Base-by-base conservation (phyloP, 306 rosid species). In the Lupinus albus region DNA sequence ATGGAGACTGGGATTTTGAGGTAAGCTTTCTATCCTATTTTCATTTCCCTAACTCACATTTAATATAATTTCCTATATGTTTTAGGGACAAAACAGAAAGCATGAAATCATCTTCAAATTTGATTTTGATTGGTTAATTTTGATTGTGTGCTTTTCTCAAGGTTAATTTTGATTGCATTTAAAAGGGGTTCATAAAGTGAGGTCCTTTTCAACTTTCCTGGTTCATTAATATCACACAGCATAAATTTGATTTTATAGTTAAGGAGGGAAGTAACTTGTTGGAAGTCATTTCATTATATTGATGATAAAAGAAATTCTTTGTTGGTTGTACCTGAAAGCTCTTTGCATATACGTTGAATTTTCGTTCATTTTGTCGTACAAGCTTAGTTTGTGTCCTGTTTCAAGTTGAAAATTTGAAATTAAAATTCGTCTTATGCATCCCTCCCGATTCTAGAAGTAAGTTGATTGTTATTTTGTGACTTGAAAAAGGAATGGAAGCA, bases 1-100 rank as follows among this genome's bases (percentile, higher is more conserved):
- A 88, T 74, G 84, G 87, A 21, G 91, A 84, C 3, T 93, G 99
- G 99, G 83, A 88, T 79, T 88, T 93, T 74, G 94, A 93, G 96
- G 99, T 90, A 61, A 49, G 64, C 64, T 25, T 42, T 11, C 25
- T 10, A 39, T 46, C 35, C 33, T 64, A n/a, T 35, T 63, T 44
- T 60, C 18, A 11, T 62, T 64, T 44, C 11, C 30, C 33, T 18
- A 11, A 46, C 7, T 5, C 35, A 16, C 6, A 33, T 30, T 66
- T 48, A 16, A 65, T 70, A n/a, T 30, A 61, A 32, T 53, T 61
- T 25, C 6, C 6, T 0, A 0, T 2, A 45, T 35, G 18, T 11
- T 46, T 20, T 13, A 8, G 12, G 30, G 54, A 56, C 45, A 20
- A 56, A 35, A 42, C 9, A 30, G 2, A 52, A 52, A 53, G 17